Base-by-base conservation (phyloP, 2,329 filamentous ascomycete species). In the Harringtonia aguacate region DNA sequence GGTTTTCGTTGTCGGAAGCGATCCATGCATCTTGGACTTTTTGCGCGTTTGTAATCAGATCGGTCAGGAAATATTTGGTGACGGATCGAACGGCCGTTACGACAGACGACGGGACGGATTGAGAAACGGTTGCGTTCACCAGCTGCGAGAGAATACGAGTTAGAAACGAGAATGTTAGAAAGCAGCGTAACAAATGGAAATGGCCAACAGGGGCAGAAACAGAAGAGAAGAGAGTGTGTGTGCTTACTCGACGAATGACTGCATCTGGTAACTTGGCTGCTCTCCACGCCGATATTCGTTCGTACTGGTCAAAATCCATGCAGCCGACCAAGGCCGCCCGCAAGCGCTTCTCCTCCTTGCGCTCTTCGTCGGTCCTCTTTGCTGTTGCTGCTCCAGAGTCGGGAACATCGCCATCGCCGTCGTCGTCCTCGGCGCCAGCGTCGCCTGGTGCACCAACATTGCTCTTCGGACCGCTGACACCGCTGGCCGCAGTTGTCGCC, bases 111-210 rank as follows among this genome's bases (percentile, higher is more conserved):
- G 83, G 82, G 0, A 86, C 84, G 2, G 82, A 87, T 58, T 89
- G 85, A 0, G 82, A 86, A 9, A 88, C 80, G 2, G 84, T 86
- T 46, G 84, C 82, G 56, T 89, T 90, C 57, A 87, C 81, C 48
- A 89, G 75, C 73, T 81, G 48, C 5, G 4, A 4, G 18, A 41
- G 4, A 24, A 17, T 5, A 28, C 0, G n/a, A 18, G 13, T 48
- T 49, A 46, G 43, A 18, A 20, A 22, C 12, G 27, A 21, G 10
- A 20, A 14, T 8, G 27, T 36, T n/a, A 33, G 35, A 12, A 24
- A 39, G 22, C 10, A 27, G 12, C 6, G 15, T 14, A 35, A 36
- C 18, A 18, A 42, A 24, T 24, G 22, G 36, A 7, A 17, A 8
- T 27, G 10, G 8, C 8, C 33, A 17, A 13, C 30, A 33, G 30